Conservation (phyloP, 1,284 basidiomycete genomes). For the Ganoderma multipileum region DNA sequence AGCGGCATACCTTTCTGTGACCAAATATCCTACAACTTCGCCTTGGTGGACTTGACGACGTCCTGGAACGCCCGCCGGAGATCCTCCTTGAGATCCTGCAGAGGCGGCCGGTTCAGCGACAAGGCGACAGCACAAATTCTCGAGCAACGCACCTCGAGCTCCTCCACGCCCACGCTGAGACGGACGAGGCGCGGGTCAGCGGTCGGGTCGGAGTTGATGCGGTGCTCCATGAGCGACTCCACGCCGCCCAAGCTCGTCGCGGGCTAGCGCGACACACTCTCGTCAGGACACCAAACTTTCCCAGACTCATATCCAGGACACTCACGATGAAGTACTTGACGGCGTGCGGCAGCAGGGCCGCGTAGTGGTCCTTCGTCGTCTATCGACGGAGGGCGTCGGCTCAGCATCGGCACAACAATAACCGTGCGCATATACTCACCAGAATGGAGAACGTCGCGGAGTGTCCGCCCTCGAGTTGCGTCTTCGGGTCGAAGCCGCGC, state of each 20-base stretch:
- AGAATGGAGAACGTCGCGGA: slow-evolving; percentile 82
- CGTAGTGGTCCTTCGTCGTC: slow-evolving; percentile 59
- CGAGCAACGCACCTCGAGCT: slow-evolving; percentile 62
- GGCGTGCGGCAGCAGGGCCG: slow-evolving; percentile 65
- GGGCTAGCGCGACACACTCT: slow-evolving; percentile 62
- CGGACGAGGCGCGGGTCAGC: slow-evolving; percentile 76
- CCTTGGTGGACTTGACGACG: slow-evolving; percentile 44
- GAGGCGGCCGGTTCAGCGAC: background rate
- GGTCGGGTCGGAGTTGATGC: slow-evolving; percentile 66
- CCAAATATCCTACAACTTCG: slow-evolving; percentile 42
- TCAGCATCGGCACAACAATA: too few species aligned
- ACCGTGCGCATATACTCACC: slow-evolving; percentile 45
- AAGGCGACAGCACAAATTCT: background rate
- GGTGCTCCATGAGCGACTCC: slow-evolving; percentile 87
- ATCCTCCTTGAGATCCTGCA: slow-evolving; percentile 70
- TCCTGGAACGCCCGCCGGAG: slow-evolving; percentile 59
- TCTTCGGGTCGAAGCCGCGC: slow-evolving; percentile 72
- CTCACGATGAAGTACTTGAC: slow-evolving; percentile 79
- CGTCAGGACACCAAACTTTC: background rate
- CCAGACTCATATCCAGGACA: slow-evolving; percentile 17
- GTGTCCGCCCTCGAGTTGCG: slow-evolving; percentile 86
- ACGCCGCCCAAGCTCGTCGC: slow-evolving; percentile 94
- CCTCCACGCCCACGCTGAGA: slow-evolving; percentile 83
- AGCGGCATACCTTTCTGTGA: background rate
- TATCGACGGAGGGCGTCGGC: too few species aligned